Conservation (phyloP, 129 eudicot genomes). For the Flaveria robusta region DNA sequence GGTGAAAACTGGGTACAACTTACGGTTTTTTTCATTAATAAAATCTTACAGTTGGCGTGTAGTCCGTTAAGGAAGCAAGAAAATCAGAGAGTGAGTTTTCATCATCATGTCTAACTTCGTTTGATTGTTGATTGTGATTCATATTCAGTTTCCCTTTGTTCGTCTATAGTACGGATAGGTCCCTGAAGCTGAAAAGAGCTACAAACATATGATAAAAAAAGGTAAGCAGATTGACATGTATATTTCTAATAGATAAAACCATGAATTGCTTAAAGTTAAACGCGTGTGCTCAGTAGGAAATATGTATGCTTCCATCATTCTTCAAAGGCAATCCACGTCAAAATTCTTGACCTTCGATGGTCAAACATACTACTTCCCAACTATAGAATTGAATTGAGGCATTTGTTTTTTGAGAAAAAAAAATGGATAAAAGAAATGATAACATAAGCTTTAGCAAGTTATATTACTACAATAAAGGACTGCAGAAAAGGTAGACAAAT, state of each 20-base stretch:
- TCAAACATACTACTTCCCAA: not conserved
- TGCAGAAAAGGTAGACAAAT: not conserved
- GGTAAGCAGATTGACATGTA: not conserved
- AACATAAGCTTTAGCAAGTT: not conserved
- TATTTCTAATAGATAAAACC: not conserved
- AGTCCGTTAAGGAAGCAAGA: conserved; percentile 87
- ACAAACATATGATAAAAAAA: not conserved
- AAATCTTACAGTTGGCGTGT: conserved; percentile 70
- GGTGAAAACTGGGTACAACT: not conserved
- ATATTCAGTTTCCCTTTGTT: conserved; percentile 18
- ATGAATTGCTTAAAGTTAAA: not conserved
- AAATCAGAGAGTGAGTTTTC: conserved; percentile 76
- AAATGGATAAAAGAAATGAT: not conserved
- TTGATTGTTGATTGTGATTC: conserved; percentile 51
- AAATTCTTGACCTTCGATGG: not conserved
- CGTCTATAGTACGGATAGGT: not conserved
- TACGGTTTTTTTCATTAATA: not conserved
- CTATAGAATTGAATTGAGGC: not conserved
- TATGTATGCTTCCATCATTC: not conserved
- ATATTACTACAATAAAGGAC: not conserved
- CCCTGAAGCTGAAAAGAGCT: not conserved
- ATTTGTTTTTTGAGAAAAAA: too few relatives aligned
- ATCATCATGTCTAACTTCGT: conserved; percentile 68
- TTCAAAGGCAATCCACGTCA: not conserved
- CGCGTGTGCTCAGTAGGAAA: not conserved